Base-by-base conservation (phyloP, 768 basidiomycete genomes). In the Trametes coccinea region DNA sequence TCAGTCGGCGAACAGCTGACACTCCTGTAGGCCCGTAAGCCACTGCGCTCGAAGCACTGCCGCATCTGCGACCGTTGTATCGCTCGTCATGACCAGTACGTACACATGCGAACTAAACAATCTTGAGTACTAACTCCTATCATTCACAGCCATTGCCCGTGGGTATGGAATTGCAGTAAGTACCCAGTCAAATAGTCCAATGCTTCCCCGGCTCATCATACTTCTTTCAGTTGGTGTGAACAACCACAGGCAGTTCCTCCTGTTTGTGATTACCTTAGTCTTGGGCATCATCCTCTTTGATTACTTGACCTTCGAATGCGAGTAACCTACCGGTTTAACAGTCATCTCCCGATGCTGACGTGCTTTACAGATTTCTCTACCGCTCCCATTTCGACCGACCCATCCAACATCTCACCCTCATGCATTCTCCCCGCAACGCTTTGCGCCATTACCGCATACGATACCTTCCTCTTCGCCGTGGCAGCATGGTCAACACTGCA, bases 91-190 rank as follows among this genome's bases (percentile, higher is more conserved):
- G 97, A 99, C 70, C 97, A 99, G 94, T 97, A 72, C 71, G 92
- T 79, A 7, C 2, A 5, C 22, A 33, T 46, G 5, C 7, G 7
- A 6, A 16, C 13, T 22, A 9, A 17, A 40, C 8, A 17, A 34
- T 51, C 6, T 57, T 37, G 46, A 40, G 39, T 5, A 27, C 48
- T 6, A 41, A 13, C 8, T 56, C 61, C 67, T 50, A 2, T 31
- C 48, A 31, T 48, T 45, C 31, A 7, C 49, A 96, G 95, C 69
- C 95, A 99, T 69, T 98, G 97, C 67, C 97, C 96, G 1, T 99
- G 97, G 97, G 88, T 98, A 14, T 99, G 95, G 95, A 98, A 98
- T 75, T 98, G 96, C 73, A 87, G 93, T 93, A 71, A 30, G 89
- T 61, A 10, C 11, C 34, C 29, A 16, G n/a, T 46, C 41, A 17